Conservation (phyloP, 2,329 filamentous ascomycete genomes). For the Geosmithia morbida region DNA sequence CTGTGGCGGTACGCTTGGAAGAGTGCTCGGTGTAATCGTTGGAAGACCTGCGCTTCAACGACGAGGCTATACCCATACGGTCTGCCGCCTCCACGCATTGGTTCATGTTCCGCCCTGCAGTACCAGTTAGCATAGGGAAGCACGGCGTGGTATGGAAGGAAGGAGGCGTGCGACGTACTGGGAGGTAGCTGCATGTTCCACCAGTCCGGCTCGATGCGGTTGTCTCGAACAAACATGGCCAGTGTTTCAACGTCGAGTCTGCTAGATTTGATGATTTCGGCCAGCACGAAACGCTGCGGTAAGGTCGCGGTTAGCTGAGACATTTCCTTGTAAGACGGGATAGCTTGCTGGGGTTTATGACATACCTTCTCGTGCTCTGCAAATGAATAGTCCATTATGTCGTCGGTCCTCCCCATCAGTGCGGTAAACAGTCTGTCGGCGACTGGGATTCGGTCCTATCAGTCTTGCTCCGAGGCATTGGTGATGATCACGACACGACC, state of each 20-base stretch:
- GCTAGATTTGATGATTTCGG: slow-evolving; percentile 43
- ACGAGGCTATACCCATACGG: slow-evolving; percentile 17
- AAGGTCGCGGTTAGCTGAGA: slow-evolving; percentile 2
- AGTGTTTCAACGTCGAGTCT: slow-evolving; percentile 29
- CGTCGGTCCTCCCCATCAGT: neutral
- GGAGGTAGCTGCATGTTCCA: slow-evolving; percentile 31
- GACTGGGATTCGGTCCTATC: neutral
- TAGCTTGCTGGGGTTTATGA: slow-evolving; percentile 2
- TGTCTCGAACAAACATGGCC: slow-evolving; percentile 28
- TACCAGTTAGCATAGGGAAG: neutral
- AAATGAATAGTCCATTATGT: slow-evolving; percentile 13
- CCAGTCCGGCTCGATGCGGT: slow-evolving; percentile 27
- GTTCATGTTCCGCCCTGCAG: slow-evolving; percentile 28
- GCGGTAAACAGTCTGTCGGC: slow-evolving; percentile 1
- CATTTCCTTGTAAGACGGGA: neutral
- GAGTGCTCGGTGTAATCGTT: slow-evolving; percentile 15
- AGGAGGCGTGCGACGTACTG: slow-evolving; percentile 17
- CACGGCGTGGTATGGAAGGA: neutral
- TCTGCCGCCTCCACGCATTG: slow-evolving; percentile 27
- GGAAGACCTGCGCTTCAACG: slow-evolving; percentile 20
- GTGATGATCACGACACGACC: slow-evolving; percentile 1
- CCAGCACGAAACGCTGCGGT: slow-evolving; percentile 39
- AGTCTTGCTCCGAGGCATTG: slow-evolving; percentile 5
- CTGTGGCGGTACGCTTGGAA: slow-evolving; percentile 2
- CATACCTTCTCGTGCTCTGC: slow-evolving; percentile 38